A percentile compares a stretch with the other conserved stretches of the same genome.
Conservation (phyloP, 2,329 filamentous ascomycete genomes). For the Helotiales sp. region DNA sequence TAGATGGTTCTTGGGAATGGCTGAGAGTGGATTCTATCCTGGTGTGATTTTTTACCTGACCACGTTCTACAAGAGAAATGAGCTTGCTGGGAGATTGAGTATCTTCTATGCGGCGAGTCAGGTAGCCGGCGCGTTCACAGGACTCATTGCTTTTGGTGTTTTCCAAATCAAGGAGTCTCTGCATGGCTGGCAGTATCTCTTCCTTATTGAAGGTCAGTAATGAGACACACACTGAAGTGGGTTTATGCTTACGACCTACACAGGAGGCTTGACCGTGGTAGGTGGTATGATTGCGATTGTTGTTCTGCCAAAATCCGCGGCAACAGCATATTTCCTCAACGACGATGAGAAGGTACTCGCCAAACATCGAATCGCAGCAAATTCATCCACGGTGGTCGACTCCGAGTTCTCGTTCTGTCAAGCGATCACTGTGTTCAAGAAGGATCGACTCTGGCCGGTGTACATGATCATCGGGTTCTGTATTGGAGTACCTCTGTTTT, state of each 20-base stretch:
- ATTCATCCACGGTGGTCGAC: constrained; percentile 44
- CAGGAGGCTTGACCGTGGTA: constrained; percentile 2
- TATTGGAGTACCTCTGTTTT: constrained; percentile 47
- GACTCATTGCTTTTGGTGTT: constrained; percentile 48
- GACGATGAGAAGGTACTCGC: constrained; percentile 67
- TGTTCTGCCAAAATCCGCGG: constrained; percentile 60
- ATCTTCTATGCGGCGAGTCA: constrained; percentile 43
- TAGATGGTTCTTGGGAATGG: constrained; percentile 51
- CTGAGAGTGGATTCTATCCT: constrained; percentile 54
- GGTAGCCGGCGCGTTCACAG: constrained; percentile 58
- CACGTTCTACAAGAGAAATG: constrained; percentile 62
- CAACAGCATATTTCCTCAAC: constrained; percentile 64
- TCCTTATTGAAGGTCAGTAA: constrained; percentile 50
- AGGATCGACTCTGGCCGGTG: constrained; percentile 38
- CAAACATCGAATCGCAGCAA: constrained; percentile 30
- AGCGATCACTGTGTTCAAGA: constrained; percentile 45
- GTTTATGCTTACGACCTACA: neutral
- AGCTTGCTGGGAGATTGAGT: constrained; percentile 51
- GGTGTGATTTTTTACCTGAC: constrained; percentile 58
- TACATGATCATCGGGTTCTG: constrained; percentile 54
- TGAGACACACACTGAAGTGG: neutral
- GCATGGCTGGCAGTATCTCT: constrained; percentile 62
- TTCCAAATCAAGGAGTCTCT: constrained; percentile 43
- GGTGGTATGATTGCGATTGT: constrained; percentile 51
- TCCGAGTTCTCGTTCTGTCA: constrained; percentile 44